phyloP scores from a whole-genome alignment of 805 yeast species.

The Naumovozyma castellii region DNA sequence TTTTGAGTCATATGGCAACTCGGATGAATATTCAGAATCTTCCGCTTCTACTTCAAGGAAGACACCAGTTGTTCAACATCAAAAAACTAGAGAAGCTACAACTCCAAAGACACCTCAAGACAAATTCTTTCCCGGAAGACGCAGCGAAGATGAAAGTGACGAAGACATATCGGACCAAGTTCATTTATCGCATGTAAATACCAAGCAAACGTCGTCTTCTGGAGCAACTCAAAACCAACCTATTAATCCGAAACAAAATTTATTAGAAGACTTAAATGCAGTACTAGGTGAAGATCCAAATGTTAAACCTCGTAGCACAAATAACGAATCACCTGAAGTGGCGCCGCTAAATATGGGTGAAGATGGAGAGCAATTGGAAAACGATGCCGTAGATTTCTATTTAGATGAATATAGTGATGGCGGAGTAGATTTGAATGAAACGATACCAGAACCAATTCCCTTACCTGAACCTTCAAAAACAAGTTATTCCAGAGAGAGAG shows the following conservation, averaged over 20 bases:
- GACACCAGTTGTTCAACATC: background rate
- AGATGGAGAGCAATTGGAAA: background rate
- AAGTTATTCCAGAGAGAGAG: background rate
- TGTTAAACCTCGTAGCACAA: background rate
- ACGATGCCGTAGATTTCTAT: conserved; percentile 11
- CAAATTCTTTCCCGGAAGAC: background rate
- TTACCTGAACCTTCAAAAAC: background rate
- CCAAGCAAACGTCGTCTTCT: background rate
- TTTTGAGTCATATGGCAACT: background rate
- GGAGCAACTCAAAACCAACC: background rate
- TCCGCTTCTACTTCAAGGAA: background rate
- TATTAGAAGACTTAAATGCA: conserved; percentile 18
- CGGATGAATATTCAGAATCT: background rate
- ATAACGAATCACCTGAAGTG: background rate
- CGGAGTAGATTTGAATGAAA: conserved; percentile 5
- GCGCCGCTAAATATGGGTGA: background rate
- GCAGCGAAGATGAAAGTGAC: too few relatives aligned
- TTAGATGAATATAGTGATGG: conserved; percentile 6
- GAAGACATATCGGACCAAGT: too few relatives aligned
- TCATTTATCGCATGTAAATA: background rate
- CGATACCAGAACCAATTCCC: conserved; percentile 8
- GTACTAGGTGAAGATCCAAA: conserved; percentile 13
- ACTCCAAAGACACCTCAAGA: background rate
- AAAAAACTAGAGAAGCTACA: background rate
- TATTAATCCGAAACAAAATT: background rate